Percentiles rank a stretch among this genome's conserved stretches.
Evolutionary conservation across 176 grass and related monocot genomes (phyloP).

Genomic region (Rhynchospora pubera): DNA sequence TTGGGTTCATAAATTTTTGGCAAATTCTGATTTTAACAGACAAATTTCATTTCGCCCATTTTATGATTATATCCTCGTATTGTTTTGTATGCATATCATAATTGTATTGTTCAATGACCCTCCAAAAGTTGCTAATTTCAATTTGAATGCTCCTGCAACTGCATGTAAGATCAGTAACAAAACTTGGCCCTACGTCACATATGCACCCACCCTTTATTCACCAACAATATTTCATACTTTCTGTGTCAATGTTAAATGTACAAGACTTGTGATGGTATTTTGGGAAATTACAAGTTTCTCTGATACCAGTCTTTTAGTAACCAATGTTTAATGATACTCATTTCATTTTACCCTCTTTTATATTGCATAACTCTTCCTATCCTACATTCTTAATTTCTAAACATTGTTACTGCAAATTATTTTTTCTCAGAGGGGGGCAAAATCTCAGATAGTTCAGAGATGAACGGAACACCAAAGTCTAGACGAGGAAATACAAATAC

Average conservation of each 20-base stretch:
- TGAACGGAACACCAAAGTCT: conserved; percentile 41
- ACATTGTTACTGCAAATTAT: neutral
- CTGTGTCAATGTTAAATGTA: neutral
- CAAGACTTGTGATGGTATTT: neutral
- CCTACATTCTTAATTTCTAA: neutral
- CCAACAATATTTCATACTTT: neutral
- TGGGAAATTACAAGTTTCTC: neutral
- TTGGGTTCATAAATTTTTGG: too few relatives aligned
- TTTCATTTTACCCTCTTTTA: neutral
- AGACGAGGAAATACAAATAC: conserved; percentile 31
- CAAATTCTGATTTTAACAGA: too few relatives aligned
- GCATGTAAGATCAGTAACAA: neutral
- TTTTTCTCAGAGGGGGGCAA: conserved; percentile 11
- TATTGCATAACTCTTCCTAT: neutral
- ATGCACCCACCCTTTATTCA: neutral
- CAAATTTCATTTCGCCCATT: too few relatives aligned
- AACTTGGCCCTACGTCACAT: neutral
- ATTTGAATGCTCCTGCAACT: neutral
- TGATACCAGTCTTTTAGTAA: neutral
- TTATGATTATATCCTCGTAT: too few relatives aligned
- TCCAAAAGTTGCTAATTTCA: neutral
- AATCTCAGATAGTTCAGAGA: conserved; percentile 32
- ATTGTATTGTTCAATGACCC: neutral
- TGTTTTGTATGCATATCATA: too few relatives aligned
- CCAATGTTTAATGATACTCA: neutral